Percentiles rank a stretch among this genome's conserved stretches.
Evolutionary conservation across 2,329 filamentous ascomycete species (phyloP).

Genomic region (Blastomyces gilchristii): DNA sequence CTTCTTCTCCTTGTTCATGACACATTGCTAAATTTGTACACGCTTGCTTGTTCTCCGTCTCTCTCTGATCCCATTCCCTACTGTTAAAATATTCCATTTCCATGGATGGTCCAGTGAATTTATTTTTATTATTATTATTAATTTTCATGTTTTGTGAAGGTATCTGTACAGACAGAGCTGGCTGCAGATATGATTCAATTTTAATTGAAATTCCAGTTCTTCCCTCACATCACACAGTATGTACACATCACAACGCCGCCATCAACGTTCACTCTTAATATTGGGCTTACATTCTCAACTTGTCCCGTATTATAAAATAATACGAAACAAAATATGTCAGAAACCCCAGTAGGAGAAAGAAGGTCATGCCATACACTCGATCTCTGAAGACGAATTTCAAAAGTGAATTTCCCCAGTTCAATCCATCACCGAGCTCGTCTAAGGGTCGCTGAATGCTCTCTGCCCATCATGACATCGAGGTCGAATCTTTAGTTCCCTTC

Average conservation of each 20-base stretch:
- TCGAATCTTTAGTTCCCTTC: background rate
- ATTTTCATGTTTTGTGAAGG: background rate
- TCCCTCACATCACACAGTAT: background rate
- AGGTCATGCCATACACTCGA: no score
- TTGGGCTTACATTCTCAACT: no score
- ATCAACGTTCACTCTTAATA: no score
- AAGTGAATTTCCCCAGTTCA: background rate
- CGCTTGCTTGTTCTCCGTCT: background rate
- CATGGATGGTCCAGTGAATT: no score
- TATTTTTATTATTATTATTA: background rate
- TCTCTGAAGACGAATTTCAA: background rate
- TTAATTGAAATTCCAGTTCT: background rate
- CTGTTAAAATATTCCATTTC: background rate
- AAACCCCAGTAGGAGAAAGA: no score
- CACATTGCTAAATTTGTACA: background rate
- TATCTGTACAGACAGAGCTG: no score
- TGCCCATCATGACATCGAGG: background rate
- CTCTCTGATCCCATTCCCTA: background rate
- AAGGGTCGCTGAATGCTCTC: background rate
- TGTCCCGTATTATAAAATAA: no score
- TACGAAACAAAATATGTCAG: no score
- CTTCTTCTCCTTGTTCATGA: background rate
- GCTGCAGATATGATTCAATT: background rate
- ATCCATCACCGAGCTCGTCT: background rate
- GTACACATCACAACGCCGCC: background rate